Percentiles rank a stretch among this genome's conserved stretches.
phyloP scores from a whole-genome alignment of 495 filamentous ascomycete species.

The Darksidea phi region DNA sequence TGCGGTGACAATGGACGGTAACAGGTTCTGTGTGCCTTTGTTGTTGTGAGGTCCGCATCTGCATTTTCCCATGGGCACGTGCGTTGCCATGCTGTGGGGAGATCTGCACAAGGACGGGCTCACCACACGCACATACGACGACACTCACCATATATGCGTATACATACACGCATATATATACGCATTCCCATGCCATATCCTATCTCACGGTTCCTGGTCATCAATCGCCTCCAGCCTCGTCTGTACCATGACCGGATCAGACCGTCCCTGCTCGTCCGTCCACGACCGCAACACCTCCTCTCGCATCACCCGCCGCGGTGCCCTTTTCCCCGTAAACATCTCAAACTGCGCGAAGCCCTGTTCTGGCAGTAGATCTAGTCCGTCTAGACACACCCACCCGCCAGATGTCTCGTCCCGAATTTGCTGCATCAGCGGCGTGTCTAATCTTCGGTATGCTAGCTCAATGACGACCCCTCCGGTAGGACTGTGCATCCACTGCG shows the following conservation, averaged over 20 bases:
- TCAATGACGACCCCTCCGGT: conserved; percentile 82
- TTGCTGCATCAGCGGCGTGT: conserved; percentile 69
- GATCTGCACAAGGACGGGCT: too few species aligned
- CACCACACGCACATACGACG: too few species aligned
- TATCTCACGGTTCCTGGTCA: conserved; percentile 23
- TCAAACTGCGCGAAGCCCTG: conserved; percentile 84
- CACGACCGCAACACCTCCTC: conserved; percentile 56
- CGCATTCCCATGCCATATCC: too few species aligned
- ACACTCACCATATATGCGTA: too few species aligned
- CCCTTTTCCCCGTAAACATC: conserved; percentile 77
- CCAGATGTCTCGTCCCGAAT: conserved; percentile 61
- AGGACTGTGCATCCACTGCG: conserved; percentile 69
- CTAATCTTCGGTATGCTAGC: conserved; percentile 69
- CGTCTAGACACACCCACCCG: conserved; percentile 77
- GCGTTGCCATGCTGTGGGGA: too few species aligned
- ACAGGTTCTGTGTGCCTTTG: too few species aligned
- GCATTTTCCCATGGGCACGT: too few species aligned
- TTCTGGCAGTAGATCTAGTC: conserved; percentile 73
- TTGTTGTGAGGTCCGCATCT: too few species aligned
- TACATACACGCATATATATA: too few species aligned
- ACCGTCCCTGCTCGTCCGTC: conserved; percentile 15
- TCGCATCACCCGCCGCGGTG: conserved; percentile 72
- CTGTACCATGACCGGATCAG: conserved; percentile 21
- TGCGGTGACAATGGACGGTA: too few species aligned
- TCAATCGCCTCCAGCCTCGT: conserved; percentile 24